phyloP scores from a whole-genome alignment of 345 rosid species.

The Gossypium sturtianum region DNA sequence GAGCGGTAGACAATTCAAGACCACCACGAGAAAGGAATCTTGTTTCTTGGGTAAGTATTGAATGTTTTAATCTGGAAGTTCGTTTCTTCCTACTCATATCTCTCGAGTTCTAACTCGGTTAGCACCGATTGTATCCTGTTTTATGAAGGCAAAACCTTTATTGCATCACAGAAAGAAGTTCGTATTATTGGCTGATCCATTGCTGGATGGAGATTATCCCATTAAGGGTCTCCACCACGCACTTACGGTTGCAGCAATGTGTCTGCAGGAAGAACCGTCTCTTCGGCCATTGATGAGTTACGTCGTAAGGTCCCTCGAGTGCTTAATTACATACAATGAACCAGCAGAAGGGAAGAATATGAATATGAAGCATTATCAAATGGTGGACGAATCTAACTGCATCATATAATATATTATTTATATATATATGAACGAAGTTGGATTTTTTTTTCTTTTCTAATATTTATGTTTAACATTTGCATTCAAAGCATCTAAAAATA shows the following conservation, averaged over 20 bases:
- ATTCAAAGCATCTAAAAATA: no score
- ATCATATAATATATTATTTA: no score
- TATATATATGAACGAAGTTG: no score
- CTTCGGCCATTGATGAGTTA: constrained; percentile 74
- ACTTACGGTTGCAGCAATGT: constrained; percentile 82
- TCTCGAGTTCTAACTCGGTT: neutral
- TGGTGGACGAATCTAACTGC: neutral
- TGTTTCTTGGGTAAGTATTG: constrained; percentile 57
- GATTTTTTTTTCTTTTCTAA: no score
- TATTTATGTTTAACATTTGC: no score
- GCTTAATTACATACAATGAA: constrained; percentile 30
- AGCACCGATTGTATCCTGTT: neutral
- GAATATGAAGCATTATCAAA: neutral
- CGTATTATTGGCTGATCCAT: constrained; percentile 60
- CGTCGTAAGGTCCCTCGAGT: constrained; percentile 72
- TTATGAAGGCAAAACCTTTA: constrained; percentile 60
- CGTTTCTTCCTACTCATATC: neutral
- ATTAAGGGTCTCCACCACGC: constrained; percentile 61
- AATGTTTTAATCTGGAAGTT: neutral
- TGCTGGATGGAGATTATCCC: constrained; percentile 51
- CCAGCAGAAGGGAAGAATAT: constrained; percentile 12
- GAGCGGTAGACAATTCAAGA: constrained; percentile 65
- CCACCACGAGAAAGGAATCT: constrained; percentile 59
- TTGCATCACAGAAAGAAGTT: constrained; percentile 62
- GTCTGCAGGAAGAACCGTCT: constrained; percentile 66